Base-by-base conservation (phyloP, 163 green algal genomes). In the Chlorella variabilis region DNA sequence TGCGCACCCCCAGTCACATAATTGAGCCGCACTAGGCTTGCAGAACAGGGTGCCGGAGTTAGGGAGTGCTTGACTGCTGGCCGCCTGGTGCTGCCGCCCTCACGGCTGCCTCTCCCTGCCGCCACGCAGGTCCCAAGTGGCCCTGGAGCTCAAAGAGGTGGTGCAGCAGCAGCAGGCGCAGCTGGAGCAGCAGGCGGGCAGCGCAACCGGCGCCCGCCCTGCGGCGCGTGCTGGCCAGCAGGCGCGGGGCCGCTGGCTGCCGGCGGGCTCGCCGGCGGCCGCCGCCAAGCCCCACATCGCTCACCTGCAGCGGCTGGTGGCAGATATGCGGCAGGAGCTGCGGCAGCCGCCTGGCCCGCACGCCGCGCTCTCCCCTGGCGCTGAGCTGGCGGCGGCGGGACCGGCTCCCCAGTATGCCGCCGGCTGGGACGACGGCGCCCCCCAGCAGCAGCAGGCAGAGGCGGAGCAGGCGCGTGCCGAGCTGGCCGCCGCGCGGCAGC, bases 81-180 rank as follows among this genome's bases (percentile, higher is more conserved):
- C n/a, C n/a, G n/a, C n/a, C n/a, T n/a, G n/a, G n/a, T n/a, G n/a
- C n/a, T n/a, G n/a, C n/a, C n/a, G n/a, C n/a, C n/a, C n/a, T n/a
- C n/a, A n/a, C n/a, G n/a, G n/a, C n/a, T n/a, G n/a, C n/a, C n/a
- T n/a, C n/a, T n/a, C n/a, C n/a, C n/a, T n/a, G n/a, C n/a, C 45
- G 11, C 45, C 45, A 54, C 45, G 71, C 82, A 87, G 82, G 82
- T 75, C 77, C 4, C 51, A 76, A 25, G 75, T 87, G 8, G 82
- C 82, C 0, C n/a, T 75, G 49, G 82, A 87, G 51, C 69, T 87
- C n/a, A 82, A 81, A 34, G 66, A 83, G 20, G 62, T 87, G 38
- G 75, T 87, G 36, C 54, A 87, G 69, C 67, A 83, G 66, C 82
- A 87, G 76, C 82, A 87, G 67, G 65, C 39, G 51, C 36, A 58